Base-by-base conservation (phyloP, 1,139 yeast genomes). In the Blastobotrys ciferrii region DNA sequence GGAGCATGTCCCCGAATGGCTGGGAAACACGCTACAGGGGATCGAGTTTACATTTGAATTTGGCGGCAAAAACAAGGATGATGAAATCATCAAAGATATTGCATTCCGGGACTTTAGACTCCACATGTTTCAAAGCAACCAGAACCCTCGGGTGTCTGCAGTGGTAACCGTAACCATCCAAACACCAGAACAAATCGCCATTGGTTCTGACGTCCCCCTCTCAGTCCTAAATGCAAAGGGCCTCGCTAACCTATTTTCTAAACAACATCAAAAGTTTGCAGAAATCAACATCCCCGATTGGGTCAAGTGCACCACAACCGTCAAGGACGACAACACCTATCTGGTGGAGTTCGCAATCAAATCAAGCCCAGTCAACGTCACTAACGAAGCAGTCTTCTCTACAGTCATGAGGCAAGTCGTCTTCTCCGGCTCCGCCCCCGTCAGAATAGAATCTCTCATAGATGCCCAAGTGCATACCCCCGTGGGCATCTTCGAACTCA, bases 391-490 rank as follows among this genome's bases (percentile, higher is more conserved):
- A 2, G 60, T 55, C 31, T 61, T 67, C 42, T 57, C 62, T 1
- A 47, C 51, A 15, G 65, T 68, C 2, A 59, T 62, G 49, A 55
- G 59, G 4, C 55, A 59, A 18, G 51, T 67, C n/a, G 25, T 67
- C 20, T 42, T 63, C 25, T 39, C 37, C 1, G 70, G 71, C 6
- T 48, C 57, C 4, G 62, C 63, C 1, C 58, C 57, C 0, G 53
- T 68, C 31, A 49, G 49, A 4, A 59, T 68, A 7, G 61, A 64
- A 6, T 63, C 71, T 7, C 28, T 62, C 62, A 53, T 59, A 51
- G 63, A 74, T 51, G 60, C 73, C n/a, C 67, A 65, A 9, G 47
- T 77, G 4, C 48, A 53, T 5, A 76, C 78, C 47, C 78, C 81
- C 0, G 52, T 69, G 12, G 74, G 72, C 2, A 57, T 54, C 12